Percentiles rank a stretch among this genome's conserved stretches.
phyloP scores from a whole-genome alignment of 805 yeast species.

The Cyberlindnera mycetangii region DNA sequence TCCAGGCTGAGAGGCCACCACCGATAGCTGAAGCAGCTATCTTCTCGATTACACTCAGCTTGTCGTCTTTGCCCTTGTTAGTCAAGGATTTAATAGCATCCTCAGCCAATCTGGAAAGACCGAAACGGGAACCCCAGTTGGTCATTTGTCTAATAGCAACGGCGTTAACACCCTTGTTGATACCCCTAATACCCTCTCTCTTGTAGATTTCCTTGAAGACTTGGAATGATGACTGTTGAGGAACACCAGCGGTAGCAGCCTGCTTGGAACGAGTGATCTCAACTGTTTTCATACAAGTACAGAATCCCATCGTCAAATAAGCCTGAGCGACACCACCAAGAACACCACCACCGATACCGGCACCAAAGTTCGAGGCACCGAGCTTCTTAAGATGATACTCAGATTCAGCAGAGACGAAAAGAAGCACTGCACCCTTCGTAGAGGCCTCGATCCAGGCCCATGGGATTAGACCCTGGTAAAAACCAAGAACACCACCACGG shows the following conservation, averaged over 20 bases:
- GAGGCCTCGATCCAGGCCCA: conserved; percentile 99
- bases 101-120: conserved; percentile 88
- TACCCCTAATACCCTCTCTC: conserved; percentile 89
- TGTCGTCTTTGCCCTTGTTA: conserved; percentile 58
- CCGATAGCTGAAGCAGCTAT: conserved; percentile 84
- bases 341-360: conserved; percentile 96
- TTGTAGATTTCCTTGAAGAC: conserved; percentile 83
- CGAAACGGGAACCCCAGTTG: conserved; percentile 98
- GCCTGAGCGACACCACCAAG: conserved; percentile 97
- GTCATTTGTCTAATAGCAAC: conserved; percentile 99
- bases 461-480: conserved; percentile 96
- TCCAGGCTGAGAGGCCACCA: conserved; percentile 98
- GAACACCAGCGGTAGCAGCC: conserved; percentile 59
- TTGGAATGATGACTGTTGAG: conserved; percentile 72
- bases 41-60: conserved; percentile 74
- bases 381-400: conserved; percentile 72
- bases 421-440: conserved; percentile 95
- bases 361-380: conserved; percentile 68
- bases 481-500: conserved; percentile 89
- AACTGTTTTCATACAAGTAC: conserved; percentile 98
- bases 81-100: conserved; percentile 65
- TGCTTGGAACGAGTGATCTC: conserved; percentile 92
- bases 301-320: conserved; percentile 94
- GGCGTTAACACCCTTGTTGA: conserved; percentile 97
- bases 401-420: conserved; percentile 90